These are phyloP conservation scores for Moringa oleifera DNA, from an alignment of 345 rosid species.

Conservation along the genomic window DNA sequence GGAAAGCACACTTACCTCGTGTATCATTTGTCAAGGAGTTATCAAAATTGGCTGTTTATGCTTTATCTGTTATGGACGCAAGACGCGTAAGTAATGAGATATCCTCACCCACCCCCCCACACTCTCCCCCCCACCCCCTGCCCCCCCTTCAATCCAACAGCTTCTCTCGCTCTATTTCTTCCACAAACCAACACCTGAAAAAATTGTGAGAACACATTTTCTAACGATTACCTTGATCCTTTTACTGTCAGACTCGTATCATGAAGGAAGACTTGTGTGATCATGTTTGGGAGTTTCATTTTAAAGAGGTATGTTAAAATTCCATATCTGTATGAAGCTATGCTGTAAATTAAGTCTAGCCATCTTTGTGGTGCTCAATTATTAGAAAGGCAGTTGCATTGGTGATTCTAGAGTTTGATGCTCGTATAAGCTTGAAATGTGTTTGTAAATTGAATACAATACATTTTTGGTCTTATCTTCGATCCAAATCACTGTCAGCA, in stretches of 20 bases:
- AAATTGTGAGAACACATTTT: background rate
- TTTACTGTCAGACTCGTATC: conserved; percentile 37
- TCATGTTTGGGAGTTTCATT: conserved; percentile 61
- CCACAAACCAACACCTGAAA: background rate
- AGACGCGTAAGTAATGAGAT: conserved; percentile 41
- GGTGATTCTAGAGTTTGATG: background rate
- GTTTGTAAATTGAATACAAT: too few relatives aligned
- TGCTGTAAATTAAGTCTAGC: background rate
- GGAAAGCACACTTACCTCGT: conserved; percentile 59
- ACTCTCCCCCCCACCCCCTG: too few relatives aligned
- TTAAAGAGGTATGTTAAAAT: conserved; percentile 43
- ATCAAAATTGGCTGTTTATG: conserved; percentile 50
- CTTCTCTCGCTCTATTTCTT: background rate
- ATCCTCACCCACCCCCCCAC: too few relatives aligned
- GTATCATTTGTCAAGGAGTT: conserved; percentile 41
- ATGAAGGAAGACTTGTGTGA: conserved; percentile 52
- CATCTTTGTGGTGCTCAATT: too few relatives aligned
- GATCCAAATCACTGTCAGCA: background rate
- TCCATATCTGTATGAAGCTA: background rate
- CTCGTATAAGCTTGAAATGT: too few relatives aligned
- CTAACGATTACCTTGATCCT: background rate
- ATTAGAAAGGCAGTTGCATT: too few relatives aligned
- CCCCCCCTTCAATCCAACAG: background rate
- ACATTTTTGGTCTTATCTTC: background rate
- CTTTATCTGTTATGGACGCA: conserved; percentile 47